Evolutionary conservation across 208 protist species (phyloP).

Genomic region (Wallacemonas rigidus): DNA sequence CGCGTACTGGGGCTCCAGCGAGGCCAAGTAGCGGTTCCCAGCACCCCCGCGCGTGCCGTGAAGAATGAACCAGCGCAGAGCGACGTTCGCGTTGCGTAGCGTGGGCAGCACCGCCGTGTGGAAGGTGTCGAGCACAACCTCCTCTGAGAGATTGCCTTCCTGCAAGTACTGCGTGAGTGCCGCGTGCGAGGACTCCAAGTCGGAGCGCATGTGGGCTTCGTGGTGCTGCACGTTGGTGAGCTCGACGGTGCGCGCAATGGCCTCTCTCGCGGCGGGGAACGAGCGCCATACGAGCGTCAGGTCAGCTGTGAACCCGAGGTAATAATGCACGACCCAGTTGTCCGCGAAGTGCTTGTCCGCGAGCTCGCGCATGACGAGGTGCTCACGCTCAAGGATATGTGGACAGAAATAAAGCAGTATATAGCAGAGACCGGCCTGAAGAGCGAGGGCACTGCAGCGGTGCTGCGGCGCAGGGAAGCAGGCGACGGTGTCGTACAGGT

Average conservation of each 20-base stretch:
- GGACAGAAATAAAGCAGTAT: constrained; percentile 98
- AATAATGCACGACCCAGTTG: constrained; percentile 98
- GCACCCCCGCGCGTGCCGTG: constrained; percentile 54
- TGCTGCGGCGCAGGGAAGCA: constrained; percentile 95
- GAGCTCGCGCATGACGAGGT: constrained; percentile 97
- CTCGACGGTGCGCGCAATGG: constrained; percentile 92
- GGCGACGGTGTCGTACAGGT: constrained; percentile 95
- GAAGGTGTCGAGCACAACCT: constrained; percentile 95
- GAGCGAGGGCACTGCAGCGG: constrained; percentile 90
- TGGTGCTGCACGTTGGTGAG: constrained; percentile 76
- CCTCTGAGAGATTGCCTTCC: constrained; percentile 93
- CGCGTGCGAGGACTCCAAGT: constrained; percentile 42
- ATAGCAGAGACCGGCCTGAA: constrained; percentile 95
- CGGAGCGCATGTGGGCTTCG: constrained; percentile 41
- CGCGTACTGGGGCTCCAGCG: constrained; percentile 32
- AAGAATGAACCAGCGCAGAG: constrained; percentile 96
- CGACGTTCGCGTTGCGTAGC: constrained; percentile 93
- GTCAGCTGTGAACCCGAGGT: constrained; percentile 96
- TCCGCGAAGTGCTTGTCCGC: constrained; percentile 98
- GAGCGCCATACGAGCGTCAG: constrained; percentile 89
- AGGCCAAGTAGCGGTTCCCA: constrained; percentile 20
- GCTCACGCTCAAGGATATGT: constrained; percentile 88
- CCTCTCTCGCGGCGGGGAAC: constrained; percentile 93
- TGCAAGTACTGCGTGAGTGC: constrained; percentile 50
- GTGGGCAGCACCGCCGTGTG: constrained; percentile 80